Conservation (phyloP, 495 filamentous ascomycete genomes). For the Penicillium pancosmium region DNA sequence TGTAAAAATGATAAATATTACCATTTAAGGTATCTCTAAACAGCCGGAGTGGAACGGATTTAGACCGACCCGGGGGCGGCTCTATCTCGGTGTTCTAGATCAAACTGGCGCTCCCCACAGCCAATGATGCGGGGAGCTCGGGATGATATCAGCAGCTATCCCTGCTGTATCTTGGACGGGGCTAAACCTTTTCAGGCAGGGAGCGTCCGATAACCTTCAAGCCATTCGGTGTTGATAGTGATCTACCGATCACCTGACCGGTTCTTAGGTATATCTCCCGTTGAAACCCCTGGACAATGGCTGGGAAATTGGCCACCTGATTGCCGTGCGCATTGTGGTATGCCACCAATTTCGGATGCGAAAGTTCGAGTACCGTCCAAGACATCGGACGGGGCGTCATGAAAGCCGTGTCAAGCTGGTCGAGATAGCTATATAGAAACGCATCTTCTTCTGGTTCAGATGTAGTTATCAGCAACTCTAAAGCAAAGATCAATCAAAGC, state of each 20-base stretch:
- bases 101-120: background rate
- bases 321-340: constrained; percentile 6
- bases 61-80: constrained; percentile 12
- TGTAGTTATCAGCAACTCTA: constrained; percentile 8
- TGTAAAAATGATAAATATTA: constrained; percentile 4
- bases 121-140: constrained; percentile 2
- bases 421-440: constrained; percentile 5
- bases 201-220: constrained; percentile 21
- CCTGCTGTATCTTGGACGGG: background rate
- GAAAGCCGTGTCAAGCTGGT: background rate
- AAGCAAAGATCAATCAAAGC: constrained; percentile 2
- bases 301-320: constrained; percentile 22
- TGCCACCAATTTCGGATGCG: background rate
- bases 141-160: constrained; percentile 4
- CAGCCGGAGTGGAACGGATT: constrained; percentile 12
- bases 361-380: constrained; percentile 5
- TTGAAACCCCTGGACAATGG: constrained; percentile 1
- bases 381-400: constrained; percentile 1
- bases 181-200: background rate
- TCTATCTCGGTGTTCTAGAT: constrained; percentile 15
- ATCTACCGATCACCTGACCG: constrained; percentile 31
- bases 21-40: constrained; percentile 10
- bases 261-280: constrained; percentile 25
- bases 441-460: background rate
- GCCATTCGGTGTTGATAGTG: constrained; percentile 23